Conservation (phyloP, 192 early-diverging fungal species). For the Chytriomyces hyalinus region DNA sequence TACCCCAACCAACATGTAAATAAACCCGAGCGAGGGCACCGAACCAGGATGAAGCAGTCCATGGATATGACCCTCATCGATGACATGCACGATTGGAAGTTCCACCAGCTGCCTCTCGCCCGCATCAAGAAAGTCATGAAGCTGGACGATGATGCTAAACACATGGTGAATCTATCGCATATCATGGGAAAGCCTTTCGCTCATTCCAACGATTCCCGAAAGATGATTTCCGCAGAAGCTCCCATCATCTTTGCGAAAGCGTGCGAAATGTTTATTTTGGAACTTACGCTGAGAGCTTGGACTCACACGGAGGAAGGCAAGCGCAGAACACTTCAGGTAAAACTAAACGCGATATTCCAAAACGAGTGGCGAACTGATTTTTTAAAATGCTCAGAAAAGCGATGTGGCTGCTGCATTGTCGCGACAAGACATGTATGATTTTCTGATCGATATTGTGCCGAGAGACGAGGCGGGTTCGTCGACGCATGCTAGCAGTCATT, state of each 20-base stretch:
- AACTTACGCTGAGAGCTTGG: constrained; percentile 77
- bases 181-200: not conserved
- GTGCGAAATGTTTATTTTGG: constrained; percentile 96
- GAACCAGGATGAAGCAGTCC: constrained; percentile 13
- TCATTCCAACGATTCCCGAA: not conserved
- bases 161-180: constrained; percentile 44
- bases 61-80: constrained; percentile 47
- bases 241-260: constrained; percentile 95
- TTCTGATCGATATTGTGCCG: constrained; percentile 96
- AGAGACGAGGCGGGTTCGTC: constrained; percentile 67
- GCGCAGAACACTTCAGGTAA: constrained; percentile 84
- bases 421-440: constrained; percentile 95
- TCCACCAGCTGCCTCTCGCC: constrained; percentile 88
- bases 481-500: not conserved
- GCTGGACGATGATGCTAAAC: constrained; percentile 93
- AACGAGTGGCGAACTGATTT: not conserved
- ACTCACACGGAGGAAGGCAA: constrained; percentile 97
- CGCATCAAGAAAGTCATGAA: constrained; percentile 99
- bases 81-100: constrained; percentile 84
- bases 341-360: not conserved
- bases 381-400: constrained; percentile 52
- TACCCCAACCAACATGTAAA: not conserved
- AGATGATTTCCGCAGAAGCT: constrained; percentile 80
- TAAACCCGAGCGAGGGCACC: too few relatives aligned
- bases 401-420: constrained; percentile 88